phyloP scores from a whole-genome alignment of 805 yeast genomes.

The Kodamaea sagamina region DNA sequence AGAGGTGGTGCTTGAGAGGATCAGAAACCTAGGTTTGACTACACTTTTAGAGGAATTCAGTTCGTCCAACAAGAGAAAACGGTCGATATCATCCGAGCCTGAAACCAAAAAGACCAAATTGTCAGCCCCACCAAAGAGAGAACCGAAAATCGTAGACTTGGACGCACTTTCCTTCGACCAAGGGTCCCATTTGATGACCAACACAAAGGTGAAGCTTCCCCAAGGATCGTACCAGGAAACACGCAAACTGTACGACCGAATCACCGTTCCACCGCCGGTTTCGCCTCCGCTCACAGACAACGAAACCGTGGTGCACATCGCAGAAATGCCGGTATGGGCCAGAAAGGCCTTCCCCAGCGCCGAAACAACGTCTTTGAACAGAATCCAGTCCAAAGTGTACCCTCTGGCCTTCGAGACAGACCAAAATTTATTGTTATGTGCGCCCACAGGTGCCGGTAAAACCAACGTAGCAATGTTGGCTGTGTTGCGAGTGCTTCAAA shows the following conservation, averaged over 20 bases:
- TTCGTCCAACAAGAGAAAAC: slow-evolving; percentile 19
- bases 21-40: slow-evolving; percentile 45
- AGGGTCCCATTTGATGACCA: slow-evolving; percentile 68
- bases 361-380: slow-evolving; percentile 68
- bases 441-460: slow-evolving; percentile 99
- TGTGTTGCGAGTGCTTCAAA: slow-evolving; percentile 60
- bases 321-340: slow-evolving; percentile 80
- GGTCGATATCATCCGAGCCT: slow-evolving; percentile 18
- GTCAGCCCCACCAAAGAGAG: slow-evolving; percentile 20
- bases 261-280: slow-evolving; percentile 86
- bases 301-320: slow-evolving; percentile 55
- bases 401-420: slow-evolving; percentile 77
- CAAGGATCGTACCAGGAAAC: slow-evolving; percentile 78
- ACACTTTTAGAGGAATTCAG: slow-evolving; percentile 44
- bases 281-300: slow-evolving; percentile 40
- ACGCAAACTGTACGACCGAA: slow-evolving; percentile 78
- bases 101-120: slow-evolving; percentile 11
- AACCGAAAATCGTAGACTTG: slow-evolving; percentile 62
- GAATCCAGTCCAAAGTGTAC: slow-evolving; percentile 80
- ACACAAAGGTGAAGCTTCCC: slow-evolving; percentile 72
- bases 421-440: slow-evolving; percentile 79
- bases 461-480: slow-evolving; percentile 94
- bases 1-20: slow-evolving; percentile 39
- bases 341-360: slow-evolving; percentile 67
- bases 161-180: slow-evolving; percentile 66